These are phyloP conservation scores for Dactylonectria macrodidyma DNA, from an alignment of 2,329 filamentous ascomycete genomes.

Conservation along the genomic window DNA sequence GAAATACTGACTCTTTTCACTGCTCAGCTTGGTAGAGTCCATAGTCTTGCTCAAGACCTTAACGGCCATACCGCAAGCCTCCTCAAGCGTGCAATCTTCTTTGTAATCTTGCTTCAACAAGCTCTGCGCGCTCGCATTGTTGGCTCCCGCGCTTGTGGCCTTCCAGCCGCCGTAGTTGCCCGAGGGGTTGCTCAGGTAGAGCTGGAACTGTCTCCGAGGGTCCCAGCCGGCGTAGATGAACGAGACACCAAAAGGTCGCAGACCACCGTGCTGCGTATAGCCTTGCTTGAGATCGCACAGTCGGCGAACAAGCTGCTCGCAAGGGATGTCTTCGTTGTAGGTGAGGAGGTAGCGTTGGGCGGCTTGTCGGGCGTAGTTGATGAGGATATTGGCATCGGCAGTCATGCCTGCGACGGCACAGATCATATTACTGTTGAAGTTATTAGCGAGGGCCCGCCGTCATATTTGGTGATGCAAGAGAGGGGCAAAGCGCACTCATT, in stretches of 20 bases:
- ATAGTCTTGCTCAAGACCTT: conserved; percentile 99
- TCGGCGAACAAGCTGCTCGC: conserved; percentile 96
- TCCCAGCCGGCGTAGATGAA: conserved; percentile 99
- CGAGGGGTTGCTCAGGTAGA: conserved; percentile 98
- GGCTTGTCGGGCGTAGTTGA: conserved; percentile 98
- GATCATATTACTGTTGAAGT: conserved; percentile 90
- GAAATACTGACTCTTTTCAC: conserved; percentile 90
- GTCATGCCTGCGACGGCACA: conserved; percentile 99
- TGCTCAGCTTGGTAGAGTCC: conserved; percentile 99
- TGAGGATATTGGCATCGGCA: conserved; percentile 99
- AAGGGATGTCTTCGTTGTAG: conserved; percentile 99
- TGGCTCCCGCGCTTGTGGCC: conserved; percentile 96
- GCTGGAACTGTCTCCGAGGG: conserved; percentile 94
- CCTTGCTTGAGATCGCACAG: conserved; percentile 99
- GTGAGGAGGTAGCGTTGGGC: conserved; percentile 98
- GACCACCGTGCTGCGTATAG: conserved; percentile 98
- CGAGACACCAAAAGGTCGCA: conserved; percentile 97
- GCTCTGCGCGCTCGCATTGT: conserved; percentile 97
- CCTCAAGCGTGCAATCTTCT: conserved; percentile 95
- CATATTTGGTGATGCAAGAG: not conserved
- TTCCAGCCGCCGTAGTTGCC: conserved; percentile 99
- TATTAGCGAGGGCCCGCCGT: conserved; percentile 26
- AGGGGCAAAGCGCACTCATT: conserved; percentile 81
- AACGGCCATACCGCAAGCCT: conserved; percentile 96
- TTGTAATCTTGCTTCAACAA: conserved; percentile 99